Evolutionary conservation across 2,329 filamentous ascomycete genomes (phyloP).

Genomic region (Fusarium proliferatum): DNA sequence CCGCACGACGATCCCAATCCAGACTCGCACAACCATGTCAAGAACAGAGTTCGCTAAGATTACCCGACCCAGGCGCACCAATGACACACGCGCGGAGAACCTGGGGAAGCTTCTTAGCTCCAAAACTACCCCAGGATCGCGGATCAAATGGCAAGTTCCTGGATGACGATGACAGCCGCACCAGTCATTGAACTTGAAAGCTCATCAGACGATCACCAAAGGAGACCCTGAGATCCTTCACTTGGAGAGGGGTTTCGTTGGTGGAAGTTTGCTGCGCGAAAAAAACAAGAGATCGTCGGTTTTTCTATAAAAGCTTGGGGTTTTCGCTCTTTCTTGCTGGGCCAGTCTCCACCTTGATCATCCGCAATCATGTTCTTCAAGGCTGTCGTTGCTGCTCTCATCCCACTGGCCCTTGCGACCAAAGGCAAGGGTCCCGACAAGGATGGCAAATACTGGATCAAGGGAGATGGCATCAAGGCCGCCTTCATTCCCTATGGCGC

Average conservation of each 20-base stretch:
- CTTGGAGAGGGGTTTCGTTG: slow-evolving; percentile 5
- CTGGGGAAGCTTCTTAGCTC: slow-evolving; percentile 35
- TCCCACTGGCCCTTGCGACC: slow-evolving; percentile 27
- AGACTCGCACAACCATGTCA: not conserved
- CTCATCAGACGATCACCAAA: slow-evolving; percentile 24
- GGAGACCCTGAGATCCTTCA: not conserved
- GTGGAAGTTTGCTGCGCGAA: slow-evolving; percentile 17
- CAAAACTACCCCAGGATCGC: slow-evolving; percentile 17
- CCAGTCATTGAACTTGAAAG: slow-evolving; percentile 24
- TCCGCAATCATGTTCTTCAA: slow-evolving; percentile 33
- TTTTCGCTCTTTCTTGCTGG: not conserved
- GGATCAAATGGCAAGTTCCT: slow-evolving; percentile 11
- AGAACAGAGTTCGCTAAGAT: slow-evolving; percentile 11
- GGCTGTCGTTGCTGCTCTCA: slow-evolving; percentile 26
- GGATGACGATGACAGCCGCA: slow-evolving; percentile 21
- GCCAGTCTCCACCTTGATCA: slow-evolving; percentile 8
- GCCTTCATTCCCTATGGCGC: slow-evolving; percentile 81
- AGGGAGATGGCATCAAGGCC: slow-evolving; percentile 72
- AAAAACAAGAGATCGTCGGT: not conserved
- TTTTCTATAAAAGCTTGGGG: slow-evolving; percentile 31
- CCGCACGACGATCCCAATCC: slow-evolving; percentile 37
- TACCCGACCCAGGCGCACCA: slow-evolving; percentile 33
- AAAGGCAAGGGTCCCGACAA: slow-evolving; percentile 57
- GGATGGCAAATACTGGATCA: slow-evolving; percentile 78
- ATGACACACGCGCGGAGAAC: slow-evolving; percentile 15